Conservation (phyloP, 108 stramenopile species). For the Cyclotella sp. region DNA sequence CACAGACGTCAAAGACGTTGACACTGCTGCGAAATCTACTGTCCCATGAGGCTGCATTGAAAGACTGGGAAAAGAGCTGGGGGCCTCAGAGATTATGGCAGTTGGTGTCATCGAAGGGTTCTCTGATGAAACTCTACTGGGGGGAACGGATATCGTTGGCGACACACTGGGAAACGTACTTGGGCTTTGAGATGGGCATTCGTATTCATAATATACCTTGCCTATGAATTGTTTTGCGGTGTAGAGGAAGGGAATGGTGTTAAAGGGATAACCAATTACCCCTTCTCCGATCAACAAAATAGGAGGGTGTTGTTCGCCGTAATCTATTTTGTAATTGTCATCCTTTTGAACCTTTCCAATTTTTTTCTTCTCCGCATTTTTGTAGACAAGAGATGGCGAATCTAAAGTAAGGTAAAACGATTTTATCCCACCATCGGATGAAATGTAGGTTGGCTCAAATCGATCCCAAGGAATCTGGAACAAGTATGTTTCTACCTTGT, state of each 20-base stretch:
- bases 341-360: constrained; percentile 29
- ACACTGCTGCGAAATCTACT: no score
- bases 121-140: neutral
- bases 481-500: neutral
- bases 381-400: constrained; percentile 24
- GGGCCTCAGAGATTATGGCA: neutral
- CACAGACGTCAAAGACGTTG: no score
- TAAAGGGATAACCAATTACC: constrained; percentile 37
- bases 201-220: constrained; percentile 29
- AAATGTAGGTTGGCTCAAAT: constrained; percentile 23
- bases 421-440: constrained; percentile 31
- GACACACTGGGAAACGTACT: constrained; percentile 5
- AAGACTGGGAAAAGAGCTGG: neutral
- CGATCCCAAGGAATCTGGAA: constrained; percentile 33
- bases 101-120: neutral
- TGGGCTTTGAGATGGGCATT: constrained; percentile 30
- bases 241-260: constrained; percentile 27
- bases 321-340: constrained; percentile 16
- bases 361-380: constrained; percentile 3
- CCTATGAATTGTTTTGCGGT: constrained; percentile 32
- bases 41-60: neutral
- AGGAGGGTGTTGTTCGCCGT: constrained; percentile 2
- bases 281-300: constrained; percentile 29
- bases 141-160: constrained; percentile 8
- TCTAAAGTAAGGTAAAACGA: constrained; percentile 41